Evolutionary conservation across 176 grass and related monocot species (phyloP).

Genomic region (Calamus simplicifolius): DNA sequence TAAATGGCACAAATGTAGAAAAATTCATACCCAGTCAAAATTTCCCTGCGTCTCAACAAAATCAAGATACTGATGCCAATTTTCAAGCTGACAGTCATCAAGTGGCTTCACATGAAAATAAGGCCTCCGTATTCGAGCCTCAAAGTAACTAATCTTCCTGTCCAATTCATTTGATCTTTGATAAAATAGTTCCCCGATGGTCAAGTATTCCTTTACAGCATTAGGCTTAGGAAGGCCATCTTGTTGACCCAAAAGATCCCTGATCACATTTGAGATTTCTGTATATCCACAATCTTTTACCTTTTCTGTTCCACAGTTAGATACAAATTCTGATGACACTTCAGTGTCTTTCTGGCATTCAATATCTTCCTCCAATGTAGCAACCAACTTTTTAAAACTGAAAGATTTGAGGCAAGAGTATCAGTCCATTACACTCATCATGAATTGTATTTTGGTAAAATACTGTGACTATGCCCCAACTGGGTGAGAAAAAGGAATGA

Average conservation of each 20-base stretch:
- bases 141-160: slow-evolving; percentile 61
- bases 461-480: too few species aligned
- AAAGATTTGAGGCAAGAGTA: slow-evolving; percentile 16
- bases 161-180: slow-evolving; percentile 58
- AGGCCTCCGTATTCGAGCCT: slow-evolving; percentile 55
- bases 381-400: slow-evolving; percentile 76
- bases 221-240: slow-evolving; percentile 25
- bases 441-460: too few species aligned
- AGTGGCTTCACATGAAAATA: slow-evolving; percentile 88
- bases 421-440: too few species aligned
- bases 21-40: slow-evolving; percentile 84
- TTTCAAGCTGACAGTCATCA: slow-evolving; percentile 70
- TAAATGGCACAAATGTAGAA: slow-evolving; percentile 15
- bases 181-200: slow-evolving; percentile 57
- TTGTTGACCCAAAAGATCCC: slow-evolving; percentile 39
- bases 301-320: slow-evolving; percentile 36
- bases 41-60: slow-evolving; percentile 84
- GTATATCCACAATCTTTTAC: slow-evolving; percentile 30
- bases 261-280: slow-evolving; percentile 38
- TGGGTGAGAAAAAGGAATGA: too few species aligned
- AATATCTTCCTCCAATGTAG: slow-evolving; percentile 58
- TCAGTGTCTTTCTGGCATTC: slow-evolving; percentile 25
- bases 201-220: slow-evolving; percentile 57
- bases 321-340: slow-evolving; percentile 18
- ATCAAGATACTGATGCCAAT: slow-evolving; percentile 86